phyloP scores from a whole-genome alignment of 495 filamentous ascomycete species.

The Daldinia bambusicola region DNA sequence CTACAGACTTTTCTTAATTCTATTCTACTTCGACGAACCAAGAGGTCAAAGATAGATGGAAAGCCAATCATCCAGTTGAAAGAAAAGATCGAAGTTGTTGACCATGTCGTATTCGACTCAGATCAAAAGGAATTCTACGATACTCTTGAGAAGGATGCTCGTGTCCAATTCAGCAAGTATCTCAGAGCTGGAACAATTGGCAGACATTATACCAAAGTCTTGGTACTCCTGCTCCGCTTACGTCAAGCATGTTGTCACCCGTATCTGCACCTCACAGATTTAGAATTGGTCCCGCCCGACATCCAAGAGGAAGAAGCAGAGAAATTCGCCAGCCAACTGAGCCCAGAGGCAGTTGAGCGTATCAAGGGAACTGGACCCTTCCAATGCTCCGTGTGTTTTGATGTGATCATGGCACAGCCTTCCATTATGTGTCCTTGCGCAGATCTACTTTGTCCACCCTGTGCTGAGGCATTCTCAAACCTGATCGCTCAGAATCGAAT shows the following conservation, averaged over 20 bases:
- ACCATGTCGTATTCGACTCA: conserved; percentile 76
- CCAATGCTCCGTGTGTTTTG: conserved; percentile 83
- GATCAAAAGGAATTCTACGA: conserved; percentile 78
- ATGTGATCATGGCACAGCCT: conserved; percentile 75
- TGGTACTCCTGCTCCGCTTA: conserved; percentile 87
- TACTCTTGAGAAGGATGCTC: conserved; percentile 71
- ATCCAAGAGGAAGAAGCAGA: conserved; percentile 56
- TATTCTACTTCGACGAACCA: conserved; percentile 84
- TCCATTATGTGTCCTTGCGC: conserved; percentile 87
- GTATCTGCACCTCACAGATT: conserved; percentile 61
- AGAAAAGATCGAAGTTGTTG: conserved; percentile 70
- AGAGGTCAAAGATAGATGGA: conserved; percentile 83
- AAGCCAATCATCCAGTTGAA: conserved; percentile 82
- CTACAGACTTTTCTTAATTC: conserved; percentile 83
- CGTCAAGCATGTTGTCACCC: conserved; percentile 93
- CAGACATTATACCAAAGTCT: conserved; percentile 81
- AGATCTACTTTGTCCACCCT: conserved; percentile 81
- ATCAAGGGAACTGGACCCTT: conserved; percentile 68
- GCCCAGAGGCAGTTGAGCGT: conserved; percentile 72
- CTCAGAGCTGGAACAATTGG: conserved; percentile 75
- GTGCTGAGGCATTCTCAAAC: conserved; percentile 76
- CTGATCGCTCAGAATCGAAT: conserved; percentile 61
- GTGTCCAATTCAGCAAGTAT: conserved; percentile 80
- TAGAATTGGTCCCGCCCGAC: conserved; percentile 70
- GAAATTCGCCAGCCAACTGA: conserved; percentile 64